Evolutionary conservation across 805 yeast species (phyloP).

Genomic region (Clavispora santaluciae): DNA sequence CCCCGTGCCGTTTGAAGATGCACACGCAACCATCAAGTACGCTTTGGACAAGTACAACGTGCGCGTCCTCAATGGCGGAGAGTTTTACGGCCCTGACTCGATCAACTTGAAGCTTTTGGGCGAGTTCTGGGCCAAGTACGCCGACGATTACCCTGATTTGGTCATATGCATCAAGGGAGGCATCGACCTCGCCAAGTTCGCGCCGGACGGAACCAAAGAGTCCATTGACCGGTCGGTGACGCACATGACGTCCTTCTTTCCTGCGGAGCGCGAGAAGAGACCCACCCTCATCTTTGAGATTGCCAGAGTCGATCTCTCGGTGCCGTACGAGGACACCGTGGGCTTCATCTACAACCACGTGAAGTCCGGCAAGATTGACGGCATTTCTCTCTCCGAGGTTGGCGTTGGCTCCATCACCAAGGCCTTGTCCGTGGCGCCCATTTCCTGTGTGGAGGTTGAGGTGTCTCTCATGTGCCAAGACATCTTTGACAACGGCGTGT

Average conservation of each 20-base stretch:
- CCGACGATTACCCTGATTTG: conserved; percentile 46
- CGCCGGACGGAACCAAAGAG: conserved; percentile 50
- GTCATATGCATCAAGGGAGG: conserved; percentile 70
- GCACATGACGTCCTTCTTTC: conserved; percentile 29
- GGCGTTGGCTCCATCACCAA: conserved; percentile 54
- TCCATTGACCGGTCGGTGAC: conserved; percentile 46
- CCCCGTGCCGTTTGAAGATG: conserved; percentile 51
- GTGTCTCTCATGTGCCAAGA: conserved; percentile 67
- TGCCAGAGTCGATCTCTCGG: conserved; percentile 61
- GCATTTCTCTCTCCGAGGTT: conserved; percentile 72
- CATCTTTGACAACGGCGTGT: conserved; percentile 57
- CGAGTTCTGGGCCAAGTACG: conserved; percentile 59
- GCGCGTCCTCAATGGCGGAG: conserved; percentile 66
- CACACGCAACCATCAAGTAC: conserved; percentile 47
- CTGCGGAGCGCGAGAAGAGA: conserved; percentile 21
- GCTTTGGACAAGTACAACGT: conserved; percentile 42
- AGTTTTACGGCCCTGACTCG: conserved; percentile 59
- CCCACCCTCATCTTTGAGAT: conserved; percentile 51
- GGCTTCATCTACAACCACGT: conserved; percentile 53
- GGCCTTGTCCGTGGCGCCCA: conserved; percentile 53
- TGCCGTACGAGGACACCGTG: conserved; percentile 57
- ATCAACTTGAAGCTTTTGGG: conserved; percentile 54
- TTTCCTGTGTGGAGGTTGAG: conserved; percentile 74
- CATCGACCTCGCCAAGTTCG: conserved; percentile 25
- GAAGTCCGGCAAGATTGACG: conserved; percentile 61